Evolutionary conservation across 225 moss, liverwort and hornwort species (phyloP).

Genomic region (Anthoceros angustus): DNA sequence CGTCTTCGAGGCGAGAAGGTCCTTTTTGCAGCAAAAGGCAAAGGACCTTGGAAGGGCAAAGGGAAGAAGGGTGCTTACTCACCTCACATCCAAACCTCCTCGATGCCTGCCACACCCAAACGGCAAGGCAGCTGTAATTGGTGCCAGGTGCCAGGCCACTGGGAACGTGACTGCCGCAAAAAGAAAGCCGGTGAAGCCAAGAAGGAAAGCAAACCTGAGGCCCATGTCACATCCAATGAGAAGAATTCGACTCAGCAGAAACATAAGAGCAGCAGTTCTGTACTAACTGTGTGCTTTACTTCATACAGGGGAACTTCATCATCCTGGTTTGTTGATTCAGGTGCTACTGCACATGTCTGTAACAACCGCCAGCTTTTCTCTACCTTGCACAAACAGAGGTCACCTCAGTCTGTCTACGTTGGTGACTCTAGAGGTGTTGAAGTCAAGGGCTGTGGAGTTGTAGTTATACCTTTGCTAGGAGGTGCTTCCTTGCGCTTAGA

Average conservation of each 20-base stretch:
- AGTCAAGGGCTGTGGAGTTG: background rate
- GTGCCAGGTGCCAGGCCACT: background rate
- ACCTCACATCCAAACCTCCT: background rate
- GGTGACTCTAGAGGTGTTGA: background rate
- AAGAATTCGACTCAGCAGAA: background rate
- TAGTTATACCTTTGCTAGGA: background rate
- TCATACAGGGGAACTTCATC: background rate
- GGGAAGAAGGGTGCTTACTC: background rate
- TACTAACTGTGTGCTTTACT: background rate
- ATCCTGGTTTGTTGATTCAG: background rate
- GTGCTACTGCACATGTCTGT: background rate
- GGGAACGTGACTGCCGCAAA: background rate
- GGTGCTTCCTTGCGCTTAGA: background rate
- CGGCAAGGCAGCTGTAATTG: too few species aligned
- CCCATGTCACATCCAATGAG: background rate
- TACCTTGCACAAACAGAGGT: background rate
- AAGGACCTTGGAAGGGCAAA: background rate
- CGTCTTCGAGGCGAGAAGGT: constrained; percentile 1
- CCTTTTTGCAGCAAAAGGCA: background rate
- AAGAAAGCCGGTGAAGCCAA: too few species aligned
- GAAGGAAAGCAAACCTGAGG: background rate
- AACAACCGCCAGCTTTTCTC: background rate
- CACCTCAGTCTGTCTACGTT: background rate
- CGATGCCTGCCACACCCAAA: too few species aligned
- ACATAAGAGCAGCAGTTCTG: background rate